Evolutionary conservation across 805 yeast species (phyloP).

Genomic region (Kazachstania viticola): DNA sequence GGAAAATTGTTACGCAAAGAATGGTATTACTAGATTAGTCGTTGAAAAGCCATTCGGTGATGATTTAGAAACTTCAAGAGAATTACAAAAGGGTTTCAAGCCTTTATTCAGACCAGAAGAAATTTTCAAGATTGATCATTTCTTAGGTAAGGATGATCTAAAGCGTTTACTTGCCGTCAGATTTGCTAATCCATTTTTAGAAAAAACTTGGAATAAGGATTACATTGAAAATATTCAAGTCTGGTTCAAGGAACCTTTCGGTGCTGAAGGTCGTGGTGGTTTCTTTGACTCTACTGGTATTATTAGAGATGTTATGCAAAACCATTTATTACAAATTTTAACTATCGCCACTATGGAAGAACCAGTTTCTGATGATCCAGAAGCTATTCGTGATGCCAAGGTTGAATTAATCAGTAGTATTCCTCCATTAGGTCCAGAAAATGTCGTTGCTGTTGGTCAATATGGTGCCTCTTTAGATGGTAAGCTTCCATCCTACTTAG

Average conservation of each 20-base stretch:
- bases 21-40: conserved; percentile 68
- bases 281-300: conserved; percentile 91
- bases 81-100: conserved; percentile 61
- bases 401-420: conserved; percentile 81
- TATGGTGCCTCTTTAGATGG: conserved; percentile 79
- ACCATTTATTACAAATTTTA: conserved; percentile 85
- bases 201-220: conserved; percentile 78
- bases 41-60: conserved; percentile 97
- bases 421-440: conserved; percentile 48
- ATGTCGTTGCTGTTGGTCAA: conserved; percentile 69
- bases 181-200: conserved; percentile 78
- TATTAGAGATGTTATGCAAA: conserved; percentile 95
- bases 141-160: conserved; percentile 94
- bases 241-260: conserved; percentile 90
- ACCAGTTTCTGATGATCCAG: conserved; percentile 80
- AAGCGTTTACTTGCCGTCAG: conserved; percentile 81
- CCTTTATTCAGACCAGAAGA: conserved; percentile 87
- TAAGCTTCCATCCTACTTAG: conserved; percentile 75
- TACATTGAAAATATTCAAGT: conserved; percentile 73
- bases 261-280: conserved; percentile 98
- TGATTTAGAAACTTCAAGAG: conserved; percentile 68
- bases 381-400: conserved; percentile 89
- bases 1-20: conserved; percentile 48
- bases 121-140: conserved; percentile 90
- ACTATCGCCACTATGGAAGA: conserved; percentile 90